Conservation (phyloP, 495 filamentous ascomycete genomes). For the Aspergillus egyptiacus region DNA sequence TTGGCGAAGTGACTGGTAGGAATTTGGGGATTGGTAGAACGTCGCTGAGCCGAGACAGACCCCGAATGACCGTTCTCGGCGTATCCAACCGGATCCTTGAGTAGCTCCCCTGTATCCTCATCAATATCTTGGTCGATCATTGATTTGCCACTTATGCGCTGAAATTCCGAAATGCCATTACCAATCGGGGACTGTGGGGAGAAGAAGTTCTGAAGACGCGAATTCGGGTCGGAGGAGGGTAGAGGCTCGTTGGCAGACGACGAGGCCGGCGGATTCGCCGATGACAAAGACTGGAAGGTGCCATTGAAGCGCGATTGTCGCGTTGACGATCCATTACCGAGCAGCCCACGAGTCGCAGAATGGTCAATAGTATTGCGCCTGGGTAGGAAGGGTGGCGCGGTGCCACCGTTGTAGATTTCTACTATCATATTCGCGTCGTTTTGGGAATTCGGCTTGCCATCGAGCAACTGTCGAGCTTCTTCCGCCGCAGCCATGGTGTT, state of each 20-base stretch:
- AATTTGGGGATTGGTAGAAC: slow-evolving; percentile 68
- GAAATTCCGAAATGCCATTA: slow-evolving; percentile 63
- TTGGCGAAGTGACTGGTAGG: slow-evolving; percentile 65
- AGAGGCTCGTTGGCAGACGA: slow-evolving; percentile 50
- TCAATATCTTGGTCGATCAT: slow-evolving; percentile 82
- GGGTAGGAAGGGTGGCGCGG: slow-evolving; percentile 36
- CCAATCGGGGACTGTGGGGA: slow-evolving; percentile 79
- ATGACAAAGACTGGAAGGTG: slow-evolving; percentile 68
- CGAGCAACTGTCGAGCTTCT: slow-evolving; percentile 67
- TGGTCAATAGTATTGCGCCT: slow-evolving; percentile 60
- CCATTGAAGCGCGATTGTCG: slow-evolving; percentile 74
- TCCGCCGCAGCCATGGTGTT: slow-evolving; percentile 62
- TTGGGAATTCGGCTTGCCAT: slow-evolving; percentile 72
- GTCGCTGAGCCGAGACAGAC: slow-evolving; percentile 43
- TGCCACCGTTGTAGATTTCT: slow-evolving; percentile 53
- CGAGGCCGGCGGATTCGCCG: slow-evolving; percentile 50
- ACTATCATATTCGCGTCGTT: slow-evolving; percentile 76
- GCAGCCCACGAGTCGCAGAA: slow-evolving; percentile 40
- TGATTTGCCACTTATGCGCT: slow-evolving; percentile 70
- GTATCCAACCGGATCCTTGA: slow-evolving; percentile 80
- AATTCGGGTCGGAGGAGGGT: slow-evolving; percentile 52
- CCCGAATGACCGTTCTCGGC: slow-evolving; percentile 65
- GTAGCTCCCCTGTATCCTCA: slow-evolving; percentile 77
- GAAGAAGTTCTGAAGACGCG: slow-evolving; percentile 68
- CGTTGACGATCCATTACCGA: slow-evolving; percentile 48